phyloP scores from a whole-genome alignment of 2,329 filamentous ascomycete species.

The Phaeoacremonium minimum region DNA sequence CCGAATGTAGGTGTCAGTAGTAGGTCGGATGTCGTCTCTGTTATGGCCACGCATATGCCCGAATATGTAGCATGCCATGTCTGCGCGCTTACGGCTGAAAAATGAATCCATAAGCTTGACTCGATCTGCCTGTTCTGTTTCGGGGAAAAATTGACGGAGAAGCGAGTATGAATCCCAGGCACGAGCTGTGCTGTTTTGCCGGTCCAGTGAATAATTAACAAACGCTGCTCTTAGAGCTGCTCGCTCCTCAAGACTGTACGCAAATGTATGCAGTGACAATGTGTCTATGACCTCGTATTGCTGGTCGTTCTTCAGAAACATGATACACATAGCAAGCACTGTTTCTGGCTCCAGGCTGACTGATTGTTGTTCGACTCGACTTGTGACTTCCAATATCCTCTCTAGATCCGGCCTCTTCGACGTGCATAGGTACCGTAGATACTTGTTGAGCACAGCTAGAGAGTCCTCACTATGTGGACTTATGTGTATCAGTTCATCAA shows the following conservation, averaged over 20 bases:
- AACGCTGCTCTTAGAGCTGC: conserved; percentile 62
- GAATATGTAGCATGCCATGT: conserved; percentile 85
- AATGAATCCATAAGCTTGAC: conserved; percentile 76
- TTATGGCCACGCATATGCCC: conserved; percentile 86
- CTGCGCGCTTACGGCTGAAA: conserved; percentile 70
- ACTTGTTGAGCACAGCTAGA: conserved; percentile 62
- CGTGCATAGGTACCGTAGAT: conserved; percentile 65
- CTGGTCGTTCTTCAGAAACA: conserved; percentile 73
- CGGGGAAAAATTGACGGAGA: conserved; percentile 60
- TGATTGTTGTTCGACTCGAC: conserved; percentile 66
- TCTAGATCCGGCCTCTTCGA: conserved; percentile 60
- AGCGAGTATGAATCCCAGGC: conserved; percentile 64
- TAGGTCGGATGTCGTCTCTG: conserved; percentile 60
- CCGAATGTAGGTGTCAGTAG: conserved; percentile 67
- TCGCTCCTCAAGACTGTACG: conserved; percentile 68
- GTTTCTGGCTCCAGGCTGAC: conserved; percentile 70
- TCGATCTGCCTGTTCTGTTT: conserved; percentile 61
- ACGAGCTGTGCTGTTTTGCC: conserved; percentile 55
- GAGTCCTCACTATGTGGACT: conserved; percentile 53
- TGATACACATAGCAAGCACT: conserved; percentile 65
- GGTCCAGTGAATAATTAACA: conserved; percentile 63
- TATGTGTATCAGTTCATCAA: conserved; percentile 52
- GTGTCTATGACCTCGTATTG: conserved; percentile 76
- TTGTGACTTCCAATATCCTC: conserved; percentile 67
- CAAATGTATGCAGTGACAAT: conserved; percentile 68